Evolutionary conservation across 1,139 yeast species (phyloP).

Genomic region (Scheffersomyces lignicola): DNA sequence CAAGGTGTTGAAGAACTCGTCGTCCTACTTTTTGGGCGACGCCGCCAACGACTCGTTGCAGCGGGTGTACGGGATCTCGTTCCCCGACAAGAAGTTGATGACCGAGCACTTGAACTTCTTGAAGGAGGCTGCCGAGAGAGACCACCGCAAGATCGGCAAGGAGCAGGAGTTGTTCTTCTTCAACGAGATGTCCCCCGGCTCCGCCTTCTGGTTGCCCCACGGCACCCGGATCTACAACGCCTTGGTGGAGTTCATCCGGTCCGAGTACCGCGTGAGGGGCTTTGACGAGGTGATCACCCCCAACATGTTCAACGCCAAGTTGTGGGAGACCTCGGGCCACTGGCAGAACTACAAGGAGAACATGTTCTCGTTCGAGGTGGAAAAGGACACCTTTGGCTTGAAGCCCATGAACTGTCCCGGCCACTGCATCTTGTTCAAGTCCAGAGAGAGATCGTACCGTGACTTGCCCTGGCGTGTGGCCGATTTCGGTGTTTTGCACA

Average conservation of each 20-base stretch:
- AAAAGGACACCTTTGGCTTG: slow-evolving; percentile 83
- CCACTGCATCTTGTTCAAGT: slow-evolving; percentile 84
- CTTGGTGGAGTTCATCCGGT: slow-evolving; percentile 72
- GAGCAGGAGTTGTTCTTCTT: slow-evolving; percentile 96
- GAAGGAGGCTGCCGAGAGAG: slow-evolving; percentile 96
- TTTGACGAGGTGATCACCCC: slow-evolving; percentile 98
- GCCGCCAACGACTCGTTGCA: slow-evolving; percentile 91
- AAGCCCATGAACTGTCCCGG: slow-evolving; percentile 99
- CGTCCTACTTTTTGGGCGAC: slow-evolving; percentile 96
- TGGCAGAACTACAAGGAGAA: slow-evolving; percentile 97
- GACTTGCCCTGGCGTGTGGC: slow-evolving; percentile 97
- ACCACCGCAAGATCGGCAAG: slow-evolving; percentile 93
- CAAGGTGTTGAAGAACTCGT: slow-evolving; percentile 91
- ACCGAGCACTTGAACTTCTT: slow-evolving; percentile 92
- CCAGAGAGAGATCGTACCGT: slow-evolving; percentile 88
- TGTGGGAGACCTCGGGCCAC: slow-evolving; percentile 98
- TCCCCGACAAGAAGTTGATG: slow-evolving; percentile 98
- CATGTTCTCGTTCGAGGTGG: slow-evolving; percentile 95
- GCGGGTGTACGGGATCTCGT: slow-evolving; percentile 96
- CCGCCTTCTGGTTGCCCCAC: slow-evolving; percentile 97
- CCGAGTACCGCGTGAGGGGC: slow-evolving; percentile 86
- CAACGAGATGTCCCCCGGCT: slow-evolving; percentile 96
- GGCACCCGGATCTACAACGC: slow-evolving; percentile 95
- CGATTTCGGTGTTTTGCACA: slow-evolving; percentile 92
- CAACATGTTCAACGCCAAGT: slow-evolving; percentile 90